Percentiles rank a stretch among this genome's conserved stretches.
Evolutionary conservation across 2,329 filamentous ascomycete genomes (phyloP).

Genomic region (Pseudogymnoascus sp.): DNA sequence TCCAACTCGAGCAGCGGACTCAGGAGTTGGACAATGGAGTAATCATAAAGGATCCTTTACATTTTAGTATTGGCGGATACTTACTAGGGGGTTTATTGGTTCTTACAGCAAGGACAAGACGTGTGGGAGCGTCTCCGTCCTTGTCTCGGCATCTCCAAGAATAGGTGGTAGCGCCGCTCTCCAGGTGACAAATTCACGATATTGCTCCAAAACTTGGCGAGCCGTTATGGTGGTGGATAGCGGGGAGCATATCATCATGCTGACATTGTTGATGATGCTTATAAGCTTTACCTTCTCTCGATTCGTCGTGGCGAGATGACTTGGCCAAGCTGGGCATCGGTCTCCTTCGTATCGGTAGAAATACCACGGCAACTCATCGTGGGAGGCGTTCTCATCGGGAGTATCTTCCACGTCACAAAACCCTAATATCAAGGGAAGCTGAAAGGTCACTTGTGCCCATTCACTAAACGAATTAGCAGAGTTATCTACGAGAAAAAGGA

Average conservation of each 20-base stretch:
- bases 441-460: conserved; percentile 28
- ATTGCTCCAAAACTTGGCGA: conserved; percentile 20
- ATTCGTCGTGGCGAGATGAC: conserved; percentile 24
- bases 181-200: conserved; percentile 24
- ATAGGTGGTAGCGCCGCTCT: conserved; percentile 20
- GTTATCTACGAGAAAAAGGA: too few relatives aligned
- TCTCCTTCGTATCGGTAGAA: conserved; percentile 20
- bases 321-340: conserved; percentile 16
- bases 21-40: conserved; percentile 24
- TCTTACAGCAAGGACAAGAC: conserved; percentile 27
- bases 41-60: conserved; percentile 25
- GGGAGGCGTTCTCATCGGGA: conserved; percentile 13
- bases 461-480: conserved; percentile 24
- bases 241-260: conserved; percentile 21
- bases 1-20: conserved; percentile 25
- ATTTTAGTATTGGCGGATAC: conserved; percentile 14
- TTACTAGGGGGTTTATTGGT: background rate
- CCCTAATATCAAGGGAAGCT: conserved; percentile 16
- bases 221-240: conserved; percentile 16
- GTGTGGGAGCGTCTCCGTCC: conserved; percentile 24
- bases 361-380: conserved; percentile 22
- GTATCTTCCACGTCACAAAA: conserved; percentile 11
- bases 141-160: conserved; percentile 19
- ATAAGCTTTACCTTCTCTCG: conserved; percentile 25
- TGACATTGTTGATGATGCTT: conserved; percentile 21